Evolutionary conservation across 306 rosid species (phyloP), one percentile per base, ranked within the genome.

Genomic region (Potentilla sterilis): DNA sequence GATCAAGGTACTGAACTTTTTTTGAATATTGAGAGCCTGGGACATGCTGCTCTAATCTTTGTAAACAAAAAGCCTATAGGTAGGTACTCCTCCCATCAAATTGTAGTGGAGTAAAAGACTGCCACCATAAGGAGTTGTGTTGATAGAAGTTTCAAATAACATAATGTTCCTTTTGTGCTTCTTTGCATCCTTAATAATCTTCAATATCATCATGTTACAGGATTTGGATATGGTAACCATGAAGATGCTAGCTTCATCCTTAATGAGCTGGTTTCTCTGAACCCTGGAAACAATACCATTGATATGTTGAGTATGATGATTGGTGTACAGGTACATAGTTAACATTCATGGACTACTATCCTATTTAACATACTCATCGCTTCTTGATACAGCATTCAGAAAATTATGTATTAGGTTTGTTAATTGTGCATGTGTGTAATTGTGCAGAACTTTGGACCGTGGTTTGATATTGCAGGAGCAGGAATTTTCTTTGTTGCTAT

Each of bases 221-320:
- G 67, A 72, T 72, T 72, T 55, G 76, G 76, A 38, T 72, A 54
- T 5, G 76, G 76, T 22, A 72, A 72, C 76, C 76, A 72, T 72
- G 76, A 72, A 55, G 76, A 72, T 72, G 76, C 76, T 21, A 72
- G 76, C 51, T 55, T 72, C 67, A 54, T 72, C 40, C 67, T 55
- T 7, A 32, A 72, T 24, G 52, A 72, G 52, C 42, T 21, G 67
- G 59, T 55, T 55, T 24, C 67, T 21, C 52, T 72, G 11, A 54
- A 72, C 67, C 76, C 43, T 14, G 76, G 76, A 55, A 72, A 72
- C 40, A 72, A 72, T 72, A 72, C 76, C 3, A 21, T 72, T 38
- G 76, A 72, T 22, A 15, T 72, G 66, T 40, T 72, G 76, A 72
- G 76, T 55, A 72, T 40, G 76, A 72, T 72, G 76, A 72, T 55